phyloP scores from a whole-genome alignment of 257 asterid species.

The Vinca minor region DNA sequence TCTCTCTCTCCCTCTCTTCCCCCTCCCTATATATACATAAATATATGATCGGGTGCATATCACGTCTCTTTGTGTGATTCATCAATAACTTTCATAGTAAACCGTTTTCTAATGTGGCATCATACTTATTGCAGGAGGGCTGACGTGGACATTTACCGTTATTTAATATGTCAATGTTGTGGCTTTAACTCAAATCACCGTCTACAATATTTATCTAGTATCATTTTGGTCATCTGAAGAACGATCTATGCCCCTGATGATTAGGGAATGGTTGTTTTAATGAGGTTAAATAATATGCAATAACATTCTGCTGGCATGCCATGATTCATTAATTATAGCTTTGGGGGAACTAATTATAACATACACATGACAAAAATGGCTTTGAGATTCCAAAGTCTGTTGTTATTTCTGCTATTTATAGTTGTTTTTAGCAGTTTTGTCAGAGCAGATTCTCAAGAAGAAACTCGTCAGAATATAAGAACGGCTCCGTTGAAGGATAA shows the following conservation, averaged over 20 bases:
- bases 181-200: neutral
- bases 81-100: neutral
- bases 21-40: no score
- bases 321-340: neutral
- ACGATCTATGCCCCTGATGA: neutral
- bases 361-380: constrained; percentile 27
- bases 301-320: constrained; percentile 11
- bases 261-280: neutral
- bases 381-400: constrained; percentile 27
- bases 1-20: no score
- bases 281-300: neutral
- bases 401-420: constrained; percentile 35
- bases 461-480: constrained; percentile 32
- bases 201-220: neutral
- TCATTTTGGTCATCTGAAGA: constrained; percentile 2
- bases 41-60: neutral
- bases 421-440: constrained; percentile 25
- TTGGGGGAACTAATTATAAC: constrained; percentile 10
- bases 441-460: constrained; percentile 36
- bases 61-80: neutral
- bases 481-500: constrained; percentile 65
- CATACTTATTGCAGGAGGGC: constrained; percentile 6
- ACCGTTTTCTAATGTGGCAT: neutral
- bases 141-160: neutral
- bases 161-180: constrained; percentile 1